Evolutionary conservation across 352 stramenopile species (phyloP), one percentile per base, ranked within the genome.

Genomic region (Phytophthora colocasiae): DNA sequence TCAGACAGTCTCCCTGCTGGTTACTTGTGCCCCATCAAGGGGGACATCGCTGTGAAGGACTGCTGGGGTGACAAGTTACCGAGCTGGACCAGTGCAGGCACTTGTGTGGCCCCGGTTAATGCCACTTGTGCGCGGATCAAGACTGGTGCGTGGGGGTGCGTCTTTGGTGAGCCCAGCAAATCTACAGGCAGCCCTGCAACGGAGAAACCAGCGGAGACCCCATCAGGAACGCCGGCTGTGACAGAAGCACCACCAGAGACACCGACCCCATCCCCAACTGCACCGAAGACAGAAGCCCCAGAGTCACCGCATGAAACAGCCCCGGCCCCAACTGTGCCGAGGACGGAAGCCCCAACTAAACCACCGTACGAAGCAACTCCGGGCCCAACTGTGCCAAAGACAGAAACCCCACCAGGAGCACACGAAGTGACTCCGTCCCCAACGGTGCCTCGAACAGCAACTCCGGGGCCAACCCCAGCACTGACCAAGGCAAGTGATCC

Each of bases 401-500:
- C 9, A 36, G 31, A 36, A 36, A 10, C 8, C 31, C 31, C 31
- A 31, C 53, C 34, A 40, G 14, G 34, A 40, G 14, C 43, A 48
- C 19, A 15, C 5, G 14, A 47, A 22, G 8, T 34, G 22, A 60
- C 53, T 1, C 53, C 40, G 3, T 15, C 32, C 10, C 46, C 54
- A 47, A 22, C 7, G 1, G 45, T 31, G 3, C n/a, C 32, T 5
- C 27, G 17, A 11, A 19, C 45, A 47, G 46, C 34, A 6, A 51
- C 29, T 2, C 24, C 45, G 22, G 7, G 11, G 9, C 41, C 41
- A 36, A 27, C 51, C 0, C 59, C 50, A 19, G 24, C 50, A 4
- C 55, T 57, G n/a, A 56, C 39, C 4, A 29, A 49, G 29, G 14
- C 56, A 27, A 46, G 9, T 47, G 14, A 57, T 6, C 11, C 40